Conservation (phyloP, 352 stramenopile genomes). For the Saprolegnia diclina region DNA sequence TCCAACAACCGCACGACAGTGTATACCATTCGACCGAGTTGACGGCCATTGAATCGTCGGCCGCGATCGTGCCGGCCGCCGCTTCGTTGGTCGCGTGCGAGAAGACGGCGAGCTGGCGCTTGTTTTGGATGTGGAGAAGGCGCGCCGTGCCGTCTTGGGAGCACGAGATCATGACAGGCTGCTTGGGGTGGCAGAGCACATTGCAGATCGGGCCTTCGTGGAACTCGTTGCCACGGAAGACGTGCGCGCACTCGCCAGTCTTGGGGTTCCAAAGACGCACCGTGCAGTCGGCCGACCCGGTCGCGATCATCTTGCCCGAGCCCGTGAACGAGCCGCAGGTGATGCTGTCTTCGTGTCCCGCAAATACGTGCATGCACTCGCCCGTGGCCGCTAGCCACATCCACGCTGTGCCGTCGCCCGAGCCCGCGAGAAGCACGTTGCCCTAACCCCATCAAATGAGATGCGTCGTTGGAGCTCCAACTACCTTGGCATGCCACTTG, state of each 20-base stretch:
- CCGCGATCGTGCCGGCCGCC: conserved; percentile 45
- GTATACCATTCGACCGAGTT: conserved; percentile 83
- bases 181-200: conserved; percentile 85
- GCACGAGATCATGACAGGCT: conserved; percentile 90
- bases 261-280: conserved; percentile 95
- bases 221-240: conserved; percentile 84
- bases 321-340: conserved; percentile 92
- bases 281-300: conserved; percentile 90
- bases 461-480: too few species aligned
- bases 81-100: conserved; percentile 60
- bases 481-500: conserved; percentile 81
- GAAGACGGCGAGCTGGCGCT: conserved; percentile 89
- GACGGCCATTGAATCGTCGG: conserved; percentile 44
- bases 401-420: conserved; percentile 85
- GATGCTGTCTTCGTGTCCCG: conserved; percentile 93
- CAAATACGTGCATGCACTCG: conserved; percentile 97
- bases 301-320: conserved; percentile 94
- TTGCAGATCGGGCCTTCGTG: conserved; percentile 88
- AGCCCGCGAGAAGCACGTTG: conserved; percentile 85
- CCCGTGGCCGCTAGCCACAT: conserved; percentile 92
- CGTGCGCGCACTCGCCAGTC: conserved; percentile 88
- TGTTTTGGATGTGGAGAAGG: conserved; percentile 90
- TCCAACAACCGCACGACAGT: too few species aligned
- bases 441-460: too few species aligned
- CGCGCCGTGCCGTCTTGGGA: conserved; percentile 92